Conservation (phyloP, 441 rosid genomes). For the Brassica hybrid region DNA sequence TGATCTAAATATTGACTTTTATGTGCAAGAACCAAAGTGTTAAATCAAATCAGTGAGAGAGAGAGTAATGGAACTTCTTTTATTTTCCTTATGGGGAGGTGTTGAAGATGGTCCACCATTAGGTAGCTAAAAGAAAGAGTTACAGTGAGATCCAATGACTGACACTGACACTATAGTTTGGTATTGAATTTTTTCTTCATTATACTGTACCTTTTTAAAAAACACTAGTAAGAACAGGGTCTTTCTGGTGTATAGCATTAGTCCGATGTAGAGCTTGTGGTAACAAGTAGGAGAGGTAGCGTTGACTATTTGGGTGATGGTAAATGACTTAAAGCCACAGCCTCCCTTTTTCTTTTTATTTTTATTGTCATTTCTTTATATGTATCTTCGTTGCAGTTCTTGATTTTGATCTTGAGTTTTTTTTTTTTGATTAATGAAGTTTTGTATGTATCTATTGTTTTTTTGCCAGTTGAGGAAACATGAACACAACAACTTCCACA, state of each 20-base stretch:
- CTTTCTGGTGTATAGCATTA: slow-evolving; percentile 25
- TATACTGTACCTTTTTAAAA: not conserved
- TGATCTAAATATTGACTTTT: slow-evolving; percentile 23
- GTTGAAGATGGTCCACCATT: slow-evolving; percentile 47
- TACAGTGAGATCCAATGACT: slow-evolving; percentile 44
- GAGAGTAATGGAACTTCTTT: slow-evolving; percentile 13
- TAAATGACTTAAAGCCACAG: slow-evolving; percentile 22
- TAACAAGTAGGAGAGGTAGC: slow-evolving; percentile 33
- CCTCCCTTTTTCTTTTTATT: not conserved
- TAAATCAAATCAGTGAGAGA: slow-evolving; percentile 30
- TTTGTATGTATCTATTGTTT: slow-evolving; percentile 13
- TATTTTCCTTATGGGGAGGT: slow-evolving; percentile 22
- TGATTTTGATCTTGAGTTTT: not conserved
- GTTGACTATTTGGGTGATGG: slow-evolving; percentile 39
- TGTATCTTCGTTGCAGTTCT: not conserved
- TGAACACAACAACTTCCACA: slow-evolving; percentile 78
- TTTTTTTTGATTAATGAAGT: slow-evolving; percentile 29
- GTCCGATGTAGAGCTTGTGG: slow-evolving; percentile 33
- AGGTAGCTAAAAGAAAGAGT: slow-evolving; percentile 33
- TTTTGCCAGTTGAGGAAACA: slow-evolving; percentile 49
- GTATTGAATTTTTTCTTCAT: not conserved
- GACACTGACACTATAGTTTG: slow-evolving; percentile 38
- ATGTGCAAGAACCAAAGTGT: slow-evolving; percentile 28
- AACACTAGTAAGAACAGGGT: slow-evolving; percentile 29
- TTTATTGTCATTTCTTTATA: not conserved